Evolutionary conservation across 2,329 filamentous ascomycete genomes (phyloP), one percentile per base, ranked within the genome.

Genomic region (Trichoderma sp.): DNA sequence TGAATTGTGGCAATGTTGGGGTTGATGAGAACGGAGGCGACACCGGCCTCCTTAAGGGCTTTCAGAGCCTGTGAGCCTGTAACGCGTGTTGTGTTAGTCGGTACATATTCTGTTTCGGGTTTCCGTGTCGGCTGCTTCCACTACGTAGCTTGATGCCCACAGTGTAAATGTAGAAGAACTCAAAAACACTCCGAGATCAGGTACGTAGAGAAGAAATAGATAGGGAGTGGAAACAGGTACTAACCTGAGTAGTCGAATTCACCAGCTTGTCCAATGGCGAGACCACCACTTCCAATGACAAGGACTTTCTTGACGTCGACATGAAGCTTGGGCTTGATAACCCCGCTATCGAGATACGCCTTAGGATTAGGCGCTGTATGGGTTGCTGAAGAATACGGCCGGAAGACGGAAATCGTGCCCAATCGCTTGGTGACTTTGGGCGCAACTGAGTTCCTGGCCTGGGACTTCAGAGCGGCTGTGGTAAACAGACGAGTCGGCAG

Each of bases 1-100:
- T 98, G 94, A 77, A 98, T 98, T 68, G 95, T 98, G 69, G 94
- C 94, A 79, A 98, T 98, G 80, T 98, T 98, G 75, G 94, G 94
- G 82, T 98, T 98, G 80, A 98, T 94, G 72, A 98, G 89, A 66
- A 98, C 92, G 10, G 94, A 97, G 73, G 90, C 83, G 69, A 98
- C 92, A 70, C 93, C 93, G 71, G 94, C 94, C 83, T 98, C 94
- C 82, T 97, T 98, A 70, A 99, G 86, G 45, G 95, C 95, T 83
- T 98, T 98, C 71, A 99, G 86, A 65, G 95, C 95, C 84, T 98
- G 95, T 6, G 94, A 94, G 71, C 95, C 93, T 97, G 76, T 76
- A 71, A 60, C 9, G 2, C 9, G 42, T 29, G 42, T 29, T 9
- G 39, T 34, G 42, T 61, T 35, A 68, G 61, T 27, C 29, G 15